Evolutionary conservation across 305 asterid species (phyloP).

Genomic region (Nicotiana rustica): DNA sequence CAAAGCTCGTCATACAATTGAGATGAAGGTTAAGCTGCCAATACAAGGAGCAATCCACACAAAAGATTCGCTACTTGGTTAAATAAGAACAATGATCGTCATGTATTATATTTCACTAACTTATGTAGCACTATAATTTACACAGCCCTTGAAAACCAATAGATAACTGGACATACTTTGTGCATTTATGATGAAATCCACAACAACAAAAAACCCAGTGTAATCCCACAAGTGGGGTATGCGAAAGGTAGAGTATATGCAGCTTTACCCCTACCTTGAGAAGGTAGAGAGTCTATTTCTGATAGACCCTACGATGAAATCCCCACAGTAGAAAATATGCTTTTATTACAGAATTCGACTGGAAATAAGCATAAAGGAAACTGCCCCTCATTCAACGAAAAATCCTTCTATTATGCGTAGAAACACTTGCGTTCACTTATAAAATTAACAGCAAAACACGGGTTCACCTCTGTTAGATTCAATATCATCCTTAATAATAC

Average conservation of each 20-base stretch:
- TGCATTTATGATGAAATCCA: background rate
- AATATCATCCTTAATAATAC: background rate
- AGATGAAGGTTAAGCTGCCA: background rate
- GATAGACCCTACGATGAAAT: background rate
- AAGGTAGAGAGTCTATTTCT: too few relatives aligned
- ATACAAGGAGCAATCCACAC: background rate
- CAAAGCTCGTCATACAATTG: background rate
- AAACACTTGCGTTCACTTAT: background rate
- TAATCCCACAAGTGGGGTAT: too few relatives aligned
- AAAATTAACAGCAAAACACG: background rate
- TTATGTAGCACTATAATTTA: background rate
- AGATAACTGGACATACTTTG: background rate
- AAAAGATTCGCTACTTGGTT: background rate
- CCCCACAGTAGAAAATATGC: background rate
- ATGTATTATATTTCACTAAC: background rate
- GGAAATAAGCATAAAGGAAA: slow-evolving; percentile 1
- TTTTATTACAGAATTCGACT: background rate
- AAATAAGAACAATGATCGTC: background rate
- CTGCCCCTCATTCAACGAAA: background rate
- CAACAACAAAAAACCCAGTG: background rate
- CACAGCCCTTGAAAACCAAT: background rate
- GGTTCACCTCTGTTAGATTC: background rate
- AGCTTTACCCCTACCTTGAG: too few relatives aligned
- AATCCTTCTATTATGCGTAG: background rate
- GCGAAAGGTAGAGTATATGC: too few relatives aligned